Evolutionary conservation across 2,329 filamentous ascomycete genomes (phyloP), one percentile per base, ranked within the genome.

Genomic region (Epichloe baconii): DNA sequence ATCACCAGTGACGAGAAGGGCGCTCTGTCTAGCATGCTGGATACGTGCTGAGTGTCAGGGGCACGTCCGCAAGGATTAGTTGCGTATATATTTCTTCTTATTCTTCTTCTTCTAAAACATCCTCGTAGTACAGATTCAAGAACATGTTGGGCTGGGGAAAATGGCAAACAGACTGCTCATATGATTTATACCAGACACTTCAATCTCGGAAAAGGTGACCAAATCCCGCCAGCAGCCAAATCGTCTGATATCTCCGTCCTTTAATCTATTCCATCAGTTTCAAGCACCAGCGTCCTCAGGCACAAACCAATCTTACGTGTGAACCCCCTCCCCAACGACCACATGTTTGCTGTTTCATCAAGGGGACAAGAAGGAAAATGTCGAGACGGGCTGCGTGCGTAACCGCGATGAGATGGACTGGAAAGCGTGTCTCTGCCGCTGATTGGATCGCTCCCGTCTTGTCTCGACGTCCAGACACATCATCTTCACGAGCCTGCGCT

Each of bases 1-100:
- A 71, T 93, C 54, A 91, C 84, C 1, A 72, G 71, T 45, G 79
- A 78, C 0, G 87, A 94, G 75, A 88, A 87, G 74, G 68, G 68
- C 15, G 83, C 85, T 0, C 66, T 90, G 55, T 70, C 69, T 1
- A 71, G 67, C 47, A 67, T 68, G 63, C 57, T 68, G 43, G 56
- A 60, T 51, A 58, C 52, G 7, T 68, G 66, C 52, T 68, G 56
- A 53, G 15, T 11, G 44, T 23, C 14, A 17, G 12, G 34, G 14
- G 17, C 21, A 3, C 5, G 14, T 2, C 8, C 23, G 23, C 7
- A 21, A 44, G 12, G 4, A 17, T 4, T 12, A 41, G 21, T 21
- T 42, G 21, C 34, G 12, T 42, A 19, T 35, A 34, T 21, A 35
- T 34, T 34, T 3, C 17, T 5, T 11, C n/a, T 35, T 35, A 3